Evolutionary conservation across 768 basidiomycete species (phyloP), one percentile per base, ranked within the genome.

Genomic region (Royoungia palumana): DNA sequence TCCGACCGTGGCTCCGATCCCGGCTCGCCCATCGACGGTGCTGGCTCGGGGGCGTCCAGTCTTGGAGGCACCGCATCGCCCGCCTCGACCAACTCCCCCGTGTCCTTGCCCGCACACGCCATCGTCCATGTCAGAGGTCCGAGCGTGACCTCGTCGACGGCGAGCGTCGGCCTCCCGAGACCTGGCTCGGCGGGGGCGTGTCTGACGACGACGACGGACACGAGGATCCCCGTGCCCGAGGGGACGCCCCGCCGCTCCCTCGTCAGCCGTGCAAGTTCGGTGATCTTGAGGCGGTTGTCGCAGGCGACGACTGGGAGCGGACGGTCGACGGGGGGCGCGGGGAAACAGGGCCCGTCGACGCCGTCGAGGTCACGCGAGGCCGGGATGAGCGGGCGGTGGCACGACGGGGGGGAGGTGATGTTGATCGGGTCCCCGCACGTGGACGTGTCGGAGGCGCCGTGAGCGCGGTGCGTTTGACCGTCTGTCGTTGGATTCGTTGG

Each of bases 181-280:
- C 62, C 65, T 0, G 63, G 59, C 1, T 65, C 64, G 0, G 64
- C 65, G 2, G 54, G 58, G 2, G 60, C 53, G 4, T 44, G 63
- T 9, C 17, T 67, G 35, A 53, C 56, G 40, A 56, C 47, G 49
- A 49, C 41, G 47, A 40, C 4, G 11, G 49, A 35, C 4, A 35
- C 35, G 35, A 12, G 12, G 20, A 35, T 28, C 30, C 34, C 35
- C 12, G 5, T 35, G 9, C 34, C 36, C 1, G 25, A 36, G n/a
- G 36, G 5, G 44, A 41, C 42, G 3, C 40, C 57, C 1, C 38
- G 43, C 3, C 28, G 41, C 5, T 67, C 63, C 42, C 55, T 58
- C 39, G 53, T 66, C 28, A 63, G 58, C 6, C 62, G 57, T 10
- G 66, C 63, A 21, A 63, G 65, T 10, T 65, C 65, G 35, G 50